Base-by-base conservation (phyloP, 495 filamentous ascomycete species). In the Talaromyces wortmannii region DNA sequence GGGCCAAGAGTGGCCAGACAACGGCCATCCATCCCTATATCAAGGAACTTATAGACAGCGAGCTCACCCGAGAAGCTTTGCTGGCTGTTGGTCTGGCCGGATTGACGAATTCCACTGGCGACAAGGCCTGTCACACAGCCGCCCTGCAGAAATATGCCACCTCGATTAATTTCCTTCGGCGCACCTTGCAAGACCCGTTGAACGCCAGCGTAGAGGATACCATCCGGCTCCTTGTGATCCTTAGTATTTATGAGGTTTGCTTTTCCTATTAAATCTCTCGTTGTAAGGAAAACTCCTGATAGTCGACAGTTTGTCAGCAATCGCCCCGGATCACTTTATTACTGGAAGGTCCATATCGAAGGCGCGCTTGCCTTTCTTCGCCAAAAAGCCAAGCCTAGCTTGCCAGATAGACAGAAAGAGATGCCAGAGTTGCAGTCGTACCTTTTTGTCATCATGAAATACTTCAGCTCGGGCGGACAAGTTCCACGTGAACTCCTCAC, bases 171-270 rank as follows among this genome's bases (percentile, higher is more conserved):
- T 15, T 40, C 18, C 53, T 63, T 2, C 63, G 59, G 31, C 42
- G 45, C 36, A 82, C 84, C 11, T 61, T 88, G 11, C 57, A 68
- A 51, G 72, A 80, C 48, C 72, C 76, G 5, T 64, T 64, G 8
- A 77, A 85, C 42, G 80, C 79, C 42, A 76, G 75, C 56, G 76
- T 80, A 48, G 84, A 88, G 62, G 73, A 72, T 48, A 84, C 83
- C 5, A 74, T 88, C 55, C 78, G 83, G 29, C 73, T 81, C 1
- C 78, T 85, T 31, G 67, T 87, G 18, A 72, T 86, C 29, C 72
- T 88, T 32, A 76, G 61, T 53, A 68, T 72, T 60, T 79, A 65
- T 63, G 74, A 73, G 69, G 73, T 76, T 64, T 46, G 44, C 2
- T 13, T 46, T 46, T 15, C 18, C 8, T 33, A 12, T 43, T 17